A percentile compares a stretch with the other conserved stretches of the same genome.
These are phyloP conservation scores for Exophiala dermatitidis DNA, from an alignment of 2,329 filamentous ascomycete species.

Conservation along the genomic window DNA sequence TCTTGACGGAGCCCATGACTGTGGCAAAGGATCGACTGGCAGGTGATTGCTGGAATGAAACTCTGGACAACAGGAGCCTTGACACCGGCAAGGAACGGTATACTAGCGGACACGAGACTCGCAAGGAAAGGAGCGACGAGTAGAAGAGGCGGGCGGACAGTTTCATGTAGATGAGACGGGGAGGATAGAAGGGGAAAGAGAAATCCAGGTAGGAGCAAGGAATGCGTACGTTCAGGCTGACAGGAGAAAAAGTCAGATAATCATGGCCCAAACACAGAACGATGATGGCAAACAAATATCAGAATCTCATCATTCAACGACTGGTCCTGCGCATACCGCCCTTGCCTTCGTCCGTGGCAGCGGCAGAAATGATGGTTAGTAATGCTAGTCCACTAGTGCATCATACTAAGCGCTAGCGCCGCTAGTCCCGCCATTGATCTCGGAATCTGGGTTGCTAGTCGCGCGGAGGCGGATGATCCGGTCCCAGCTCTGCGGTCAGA, in stretches of 20 bases:
- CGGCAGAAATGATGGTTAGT: no score
- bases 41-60: constrained; percentile 2
- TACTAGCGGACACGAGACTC: constrained; percentile 3
- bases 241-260: not conserved
- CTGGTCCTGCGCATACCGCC: not conserved
- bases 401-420: no score
- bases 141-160: constrained; percentile 14
- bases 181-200: not conserved
- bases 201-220: not conserved
- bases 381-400: no score
- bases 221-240: not conserved
- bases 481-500: no score
- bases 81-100: constrained; percentile 9
- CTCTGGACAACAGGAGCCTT: constrained; percentile 6
- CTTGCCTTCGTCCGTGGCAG: not conserved
- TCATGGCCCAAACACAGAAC: not conserved
- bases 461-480: no score
- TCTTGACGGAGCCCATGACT: constrained; percentile 27
- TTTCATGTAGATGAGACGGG: constrained; percentile 16
- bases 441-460: no score
- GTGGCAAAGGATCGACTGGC: constrained; percentile 19
- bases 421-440: no score
- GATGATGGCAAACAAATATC: not conserved
- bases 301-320: not conserved
- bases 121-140: constrained; percentile 10